phyloP scores from a whole-genome alignment of 352 stramenopile genomes.

The Albugo laibachii region DNA sequence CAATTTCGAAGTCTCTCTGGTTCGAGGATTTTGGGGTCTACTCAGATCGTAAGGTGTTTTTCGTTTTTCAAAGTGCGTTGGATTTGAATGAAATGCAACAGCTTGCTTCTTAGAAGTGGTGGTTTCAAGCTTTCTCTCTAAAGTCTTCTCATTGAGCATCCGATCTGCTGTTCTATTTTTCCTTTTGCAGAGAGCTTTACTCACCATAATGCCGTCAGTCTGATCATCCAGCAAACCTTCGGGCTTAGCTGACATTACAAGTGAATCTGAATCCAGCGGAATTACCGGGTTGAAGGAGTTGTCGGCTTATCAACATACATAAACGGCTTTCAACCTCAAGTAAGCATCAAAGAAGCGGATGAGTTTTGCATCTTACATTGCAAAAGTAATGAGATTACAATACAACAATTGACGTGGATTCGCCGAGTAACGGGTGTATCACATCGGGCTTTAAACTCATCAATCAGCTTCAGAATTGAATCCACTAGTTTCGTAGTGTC shows the following conservation, averaged over 20 bases:
- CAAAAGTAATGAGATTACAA: slow-evolving; percentile 74
- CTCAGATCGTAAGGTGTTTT: no score
- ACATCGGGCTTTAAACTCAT: slow-evolving; percentile 22
- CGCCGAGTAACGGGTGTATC: slow-evolving; percentile 35
- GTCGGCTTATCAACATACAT: background rate
- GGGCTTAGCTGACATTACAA: slow-evolving; percentile 27
- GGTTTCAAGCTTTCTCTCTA: no score
- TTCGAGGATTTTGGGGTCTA: no score
- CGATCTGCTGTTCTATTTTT: no score
- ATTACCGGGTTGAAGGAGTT: slow-evolving; percentile 23
- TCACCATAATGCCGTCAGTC: no score
- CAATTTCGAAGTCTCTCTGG: no score
- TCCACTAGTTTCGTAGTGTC: slow-evolving; percentile 53
- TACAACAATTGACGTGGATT: slow-evolving; percentile 66
- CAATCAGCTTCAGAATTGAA: slow-evolving; percentile 46
- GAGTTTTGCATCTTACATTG: slow-evolving; percentile 14
- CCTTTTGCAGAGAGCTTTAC: no score
- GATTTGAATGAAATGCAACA: no score
- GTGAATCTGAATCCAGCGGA: slow-evolving; percentile 40
- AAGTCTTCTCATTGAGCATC: no score
- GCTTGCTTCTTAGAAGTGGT: no score
- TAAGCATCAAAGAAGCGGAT: background rate
- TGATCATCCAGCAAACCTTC: background rate
- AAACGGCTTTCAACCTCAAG: background rate
- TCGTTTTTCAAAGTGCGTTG: no score